Evolutionary conservation across 2,329 filamentous ascomycete genomes (phyloP).

Genomic region (Stagonosporopsis tanaceti): DNA sequence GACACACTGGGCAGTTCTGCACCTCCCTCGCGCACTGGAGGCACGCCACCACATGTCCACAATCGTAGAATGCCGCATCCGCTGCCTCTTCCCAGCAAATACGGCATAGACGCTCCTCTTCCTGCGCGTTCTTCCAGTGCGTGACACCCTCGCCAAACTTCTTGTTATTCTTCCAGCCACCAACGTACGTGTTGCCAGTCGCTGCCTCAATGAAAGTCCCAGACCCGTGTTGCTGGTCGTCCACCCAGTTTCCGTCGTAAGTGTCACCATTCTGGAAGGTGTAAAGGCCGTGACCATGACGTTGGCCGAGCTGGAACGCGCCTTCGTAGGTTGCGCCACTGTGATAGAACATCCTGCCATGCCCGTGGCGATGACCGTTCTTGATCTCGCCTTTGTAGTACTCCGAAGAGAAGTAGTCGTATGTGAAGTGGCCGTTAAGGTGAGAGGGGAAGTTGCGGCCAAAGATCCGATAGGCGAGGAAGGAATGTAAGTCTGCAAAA

Average conservation of each 20-base stretch:
- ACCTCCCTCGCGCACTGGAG: constrained; percentile 66
- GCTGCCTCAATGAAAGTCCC: constrained; percentile 64
- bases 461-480: constrained; percentile 53
- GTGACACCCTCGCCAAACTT: constrained; percentile 69
- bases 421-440: constrained; percentile 56
- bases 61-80: constrained; percentile 68
- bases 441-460: constrained; percentile 55
- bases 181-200: constrained; percentile 68
- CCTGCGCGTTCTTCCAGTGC: constrained; percentile 68
- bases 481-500: constrained; percentile 49
- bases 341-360: constrained; percentile 62
- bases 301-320: constrained; percentile 60
- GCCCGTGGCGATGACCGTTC: constrained; percentile 60
- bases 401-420: constrained; percentile 63
- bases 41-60: constrained; percentile 69
- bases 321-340: constrained; percentile 65
- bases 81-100: constrained; percentile 70
- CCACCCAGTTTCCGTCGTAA: constrained; percentile 64
- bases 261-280: constrained; percentile 71
- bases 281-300: constrained; percentile 65
- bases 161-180: constrained; percentile 68
- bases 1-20: constrained; percentile 68
- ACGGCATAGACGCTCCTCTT: constrained; percentile 65
- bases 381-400: constrained; percentile 63
- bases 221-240: constrained; percentile 70